Conservation (phyloP, 2,329 filamentous ascomycete genomes). For the Fusarium sp. region DNA sequence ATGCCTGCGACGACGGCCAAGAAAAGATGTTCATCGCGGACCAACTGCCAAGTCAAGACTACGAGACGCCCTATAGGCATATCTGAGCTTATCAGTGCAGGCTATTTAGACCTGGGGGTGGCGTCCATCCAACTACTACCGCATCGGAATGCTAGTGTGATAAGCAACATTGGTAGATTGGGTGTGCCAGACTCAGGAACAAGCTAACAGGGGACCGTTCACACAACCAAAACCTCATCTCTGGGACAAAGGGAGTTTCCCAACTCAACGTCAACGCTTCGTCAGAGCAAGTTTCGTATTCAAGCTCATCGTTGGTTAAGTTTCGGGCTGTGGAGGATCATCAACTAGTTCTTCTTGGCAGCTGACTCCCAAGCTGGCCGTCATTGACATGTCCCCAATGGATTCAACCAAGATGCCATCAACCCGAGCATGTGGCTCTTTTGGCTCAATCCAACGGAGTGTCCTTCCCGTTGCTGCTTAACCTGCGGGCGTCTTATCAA, state of each 20-base stretch:
- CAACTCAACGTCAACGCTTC: background rate
- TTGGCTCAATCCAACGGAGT: slow-evolving; percentile 10
- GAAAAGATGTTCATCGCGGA: slow-evolving; percentile 27
- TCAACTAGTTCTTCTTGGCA: slow-evolving; percentile 31
- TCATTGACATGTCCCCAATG: slow-evolving; percentile 1
- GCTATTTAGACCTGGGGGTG: slow-evolving; percentile 38
- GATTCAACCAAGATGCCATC: background rate
- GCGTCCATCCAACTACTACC: slow-evolving; percentile 30
- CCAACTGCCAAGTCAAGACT: slow-evolving; percentile 38
- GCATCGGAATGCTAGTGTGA: slow-evolving; percentile 35
- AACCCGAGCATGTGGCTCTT: slow-evolving; percentile 17
- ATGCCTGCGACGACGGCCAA: slow-evolving; percentile 23
- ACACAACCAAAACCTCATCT: slow-evolving; percentile 9
- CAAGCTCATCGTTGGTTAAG: slow-evolving; percentile 10
- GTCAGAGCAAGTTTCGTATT: background rate
- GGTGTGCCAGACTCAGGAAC: slow-evolving; percentile 33
- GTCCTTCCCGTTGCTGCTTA: slow-evolving; percentile 25
- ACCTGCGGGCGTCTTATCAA: slow-evolving; percentile 45
- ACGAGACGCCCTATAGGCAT: slow-evolving; percentile 33
- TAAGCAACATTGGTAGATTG: slow-evolving; percentile 28
- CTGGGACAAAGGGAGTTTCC: background rate
- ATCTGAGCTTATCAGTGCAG: slow-evolving; percentile 44
- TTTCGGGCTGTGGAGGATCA: slow-evolving; percentile 9
- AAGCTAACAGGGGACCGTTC: slow-evolving; percentile 16
- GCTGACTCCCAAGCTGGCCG: background rate